Evolutionary conservation across 352 stramenopile species (phyloP), one percentile per base, ranked within the genome.

Genomic region (Globisporangium emineosum): DNA sequence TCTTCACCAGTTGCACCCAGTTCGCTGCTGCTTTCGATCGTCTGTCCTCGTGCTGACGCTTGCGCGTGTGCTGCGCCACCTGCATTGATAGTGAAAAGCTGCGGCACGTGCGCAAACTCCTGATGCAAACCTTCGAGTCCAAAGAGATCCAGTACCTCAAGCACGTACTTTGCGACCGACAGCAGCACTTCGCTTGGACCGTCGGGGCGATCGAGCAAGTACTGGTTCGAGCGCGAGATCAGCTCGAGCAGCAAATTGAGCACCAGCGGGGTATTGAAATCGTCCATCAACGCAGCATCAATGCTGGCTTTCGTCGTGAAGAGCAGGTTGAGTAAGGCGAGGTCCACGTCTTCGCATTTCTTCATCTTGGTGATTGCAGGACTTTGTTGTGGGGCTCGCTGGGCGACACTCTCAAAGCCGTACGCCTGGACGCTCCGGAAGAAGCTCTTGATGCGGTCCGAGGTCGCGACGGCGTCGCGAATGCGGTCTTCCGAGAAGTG

Each of bases 181-280:
- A 71, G 69, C 17, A 91, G 47, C 9, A 91, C 79, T 62, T 94
- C 85, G 0, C 75, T 76, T 0, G 85, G 81, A 8, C 69, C 70
- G 7, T 76, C 68, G 2, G 54, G 67, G 45, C 73, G 76, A 8
- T 74, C 60, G 15, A 91, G 25, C 55, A 91, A 66, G 49, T 91
- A 89, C 37, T 76, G 65, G 67, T 94, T 88, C 47, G 67, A 67
- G 25, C 70, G 71, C 23, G 79, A 79, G 30, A 97, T 72, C 5
- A 98, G 63, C n/a, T 92, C 76, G 19, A 87, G 65, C 9, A 98
- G 43, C 12, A 83, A 66, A 5, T 67, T 59, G 3, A 98, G 67
- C 5, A 84, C 93, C 2, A 54, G 58, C 2, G 92, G 89, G 1
- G 89, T 98, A 64, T 98, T 88, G 55, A 98, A 90, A 70, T 98